Percentiles rank a stretch among this genome's conserved stretches.
These are phyloP conservation scores for Funneliformis caledonium DNA, from an alignment of 371 early-diverging fungal species.

Conservation along the genomic window DNA sequence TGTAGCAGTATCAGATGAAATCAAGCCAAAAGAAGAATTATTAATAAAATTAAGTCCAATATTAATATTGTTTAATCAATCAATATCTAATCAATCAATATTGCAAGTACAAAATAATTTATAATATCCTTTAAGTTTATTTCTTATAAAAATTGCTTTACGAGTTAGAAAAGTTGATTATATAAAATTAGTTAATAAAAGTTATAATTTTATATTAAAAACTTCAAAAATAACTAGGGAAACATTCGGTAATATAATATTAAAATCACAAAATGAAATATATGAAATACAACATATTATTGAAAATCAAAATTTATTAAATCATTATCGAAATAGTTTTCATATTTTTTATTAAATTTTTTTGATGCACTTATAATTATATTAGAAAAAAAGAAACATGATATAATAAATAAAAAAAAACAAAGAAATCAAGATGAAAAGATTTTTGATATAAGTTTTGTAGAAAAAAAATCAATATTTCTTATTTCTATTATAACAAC, in stretches of 20 bases:
- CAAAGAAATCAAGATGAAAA: not conserved
- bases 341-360: not conserved
- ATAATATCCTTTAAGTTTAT: not conserved
- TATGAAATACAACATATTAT: not conserved
- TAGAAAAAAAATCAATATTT: not conserved
- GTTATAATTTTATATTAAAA: not conserved
- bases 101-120: not conserved
- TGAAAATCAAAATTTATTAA: not conserved
- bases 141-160: conserved; percentile 4
- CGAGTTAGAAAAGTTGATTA: not conserved
- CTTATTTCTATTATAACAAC: not conserved
- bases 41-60: not conserved
- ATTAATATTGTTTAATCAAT: not conserved
- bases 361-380: conserved; percentile 1
- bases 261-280: not conserved
- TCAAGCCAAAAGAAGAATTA: not conserved
- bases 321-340: conserved; percentile 3
- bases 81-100: not conserved
- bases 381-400: conserved; percentile 19
- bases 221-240: conserved; percentile 11
- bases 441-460: not conserved
- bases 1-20: not conserved
- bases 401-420: not conserved
- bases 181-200: not conserved
- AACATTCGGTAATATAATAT: not conserved